Evolutionary conservation across 1,139 yeast genomes (phyloP).

Genomic region (Zygosaccharomyces pseudobailii): DNA sequence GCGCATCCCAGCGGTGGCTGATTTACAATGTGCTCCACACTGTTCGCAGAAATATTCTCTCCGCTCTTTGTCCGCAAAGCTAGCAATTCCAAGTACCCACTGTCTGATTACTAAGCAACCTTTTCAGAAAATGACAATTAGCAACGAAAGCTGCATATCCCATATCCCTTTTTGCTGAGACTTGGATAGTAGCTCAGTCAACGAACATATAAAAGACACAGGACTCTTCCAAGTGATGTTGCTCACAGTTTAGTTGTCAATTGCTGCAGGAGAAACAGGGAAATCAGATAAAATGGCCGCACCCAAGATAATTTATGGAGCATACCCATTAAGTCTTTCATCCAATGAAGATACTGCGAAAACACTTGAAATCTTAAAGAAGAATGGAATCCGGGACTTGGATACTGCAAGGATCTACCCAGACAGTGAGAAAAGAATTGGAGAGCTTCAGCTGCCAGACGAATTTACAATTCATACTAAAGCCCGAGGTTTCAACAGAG

Average conservation of each 20-base stretch:
- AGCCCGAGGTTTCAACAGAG: constrained; percentile 19
- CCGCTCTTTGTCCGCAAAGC: background rate
- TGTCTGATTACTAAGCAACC: background rate
- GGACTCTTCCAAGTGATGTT: background rate
- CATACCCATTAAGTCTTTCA: constrained; percentile 3
- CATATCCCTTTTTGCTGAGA: background rate
- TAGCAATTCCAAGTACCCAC: background rate
- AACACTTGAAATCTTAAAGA: constrained; percentile 7
- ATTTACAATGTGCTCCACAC: background rate
- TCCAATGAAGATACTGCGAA: constrained; percentile 4
- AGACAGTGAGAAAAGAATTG: constrained; percentile 19
- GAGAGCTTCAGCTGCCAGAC: constrained; percentile 14
- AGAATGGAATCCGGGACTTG: constrained; percentile 18
- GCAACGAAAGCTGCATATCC: background rate
- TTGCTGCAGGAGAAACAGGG: background rate
- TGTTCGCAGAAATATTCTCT: background rate
- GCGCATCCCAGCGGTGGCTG: background rate
- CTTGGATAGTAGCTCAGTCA: background rate
- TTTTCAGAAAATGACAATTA: background rate
- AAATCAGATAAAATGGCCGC: background rate
- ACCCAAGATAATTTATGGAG: constrained; percentile 11
- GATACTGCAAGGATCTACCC: constrained; percentile 27
- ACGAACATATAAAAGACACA: background rate
- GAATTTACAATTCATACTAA: constrained; percentile 22
- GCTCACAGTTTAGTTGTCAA: background rate